Conservation (phyloP, 768 basidiomycete genomes). For the Wakefieldia striispora region DNA sequence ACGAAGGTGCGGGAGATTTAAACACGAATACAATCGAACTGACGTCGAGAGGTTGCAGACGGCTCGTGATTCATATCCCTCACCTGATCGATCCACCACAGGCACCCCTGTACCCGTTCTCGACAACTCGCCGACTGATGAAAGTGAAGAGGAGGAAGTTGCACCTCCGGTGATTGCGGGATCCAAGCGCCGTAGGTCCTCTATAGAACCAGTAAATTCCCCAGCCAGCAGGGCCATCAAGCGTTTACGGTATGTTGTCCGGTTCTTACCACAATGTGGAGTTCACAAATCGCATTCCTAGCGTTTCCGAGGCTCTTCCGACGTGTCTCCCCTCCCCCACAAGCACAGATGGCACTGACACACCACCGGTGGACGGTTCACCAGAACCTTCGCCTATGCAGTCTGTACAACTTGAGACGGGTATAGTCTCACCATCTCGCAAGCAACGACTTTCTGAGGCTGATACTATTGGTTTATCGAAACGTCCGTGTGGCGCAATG, state of each 20-base stretch:
- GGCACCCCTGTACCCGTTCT: constrained; percentile 9
- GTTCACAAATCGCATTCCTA: too few relatives aligned
- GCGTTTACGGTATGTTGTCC: constrained; percentile 9
- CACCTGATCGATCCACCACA: neutral
- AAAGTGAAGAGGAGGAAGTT: constrained; percentile 9
- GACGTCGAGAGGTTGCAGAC: neutral
- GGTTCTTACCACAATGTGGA: too few relatives aligned
- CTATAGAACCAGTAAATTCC: neutral
- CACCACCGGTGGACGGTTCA: too few relatives aligned
- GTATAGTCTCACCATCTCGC: neutral
- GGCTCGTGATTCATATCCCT: neutral
- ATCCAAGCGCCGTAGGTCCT: constrained; percentile 13
- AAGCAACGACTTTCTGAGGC: constrained; percentile 40
- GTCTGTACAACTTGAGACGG: too few relatives aligned
- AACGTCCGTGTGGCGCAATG: constrained; percentile 25
- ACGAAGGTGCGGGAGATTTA: too few relatives aligned
- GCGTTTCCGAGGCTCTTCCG: too few relatives aligned
- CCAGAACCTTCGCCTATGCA: too few relatives aligned
- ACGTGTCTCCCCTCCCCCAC: constrained; percentile 2
- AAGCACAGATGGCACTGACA: neutral
- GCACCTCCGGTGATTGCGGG: constrained; percentile 9
- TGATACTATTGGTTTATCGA: constrained; percentile 15
- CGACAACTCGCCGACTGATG: constrained; percentile 2
- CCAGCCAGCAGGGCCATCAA: neutral
- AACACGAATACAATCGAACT: too few relatives aligned